These are phyloP conservation scores for Pichia nanzhaoensis DNA, from an alignment of 805 yeast genomes.

Conservation along the genomic window DNA sequence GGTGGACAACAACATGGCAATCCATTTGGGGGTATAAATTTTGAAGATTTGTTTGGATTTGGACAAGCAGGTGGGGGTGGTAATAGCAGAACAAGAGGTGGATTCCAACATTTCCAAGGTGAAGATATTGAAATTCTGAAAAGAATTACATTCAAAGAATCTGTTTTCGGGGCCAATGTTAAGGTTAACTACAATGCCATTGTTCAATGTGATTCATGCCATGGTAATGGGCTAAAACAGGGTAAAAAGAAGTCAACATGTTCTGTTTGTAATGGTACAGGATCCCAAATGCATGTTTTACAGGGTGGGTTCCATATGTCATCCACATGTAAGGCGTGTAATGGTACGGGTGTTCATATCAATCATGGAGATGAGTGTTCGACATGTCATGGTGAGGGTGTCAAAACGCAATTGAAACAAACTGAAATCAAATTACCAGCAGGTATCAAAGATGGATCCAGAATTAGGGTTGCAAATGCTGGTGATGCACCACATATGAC, in stretches of 20 bases:
- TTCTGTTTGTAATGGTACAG: slow-evolving; percentile 86
- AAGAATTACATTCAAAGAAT: slow-evolving; percentile 74
- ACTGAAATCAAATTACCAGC: slow-evolving; percentile 81
- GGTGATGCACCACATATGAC: slow-evolving; percentile 87
- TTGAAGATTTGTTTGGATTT: slow-evolving; percentile 63
- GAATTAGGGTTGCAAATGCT: slow-evolving; percentile 76
- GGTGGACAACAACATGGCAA: slow-evolving; percentile 26
- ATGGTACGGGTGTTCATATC: slow-evolving; percentile 80
- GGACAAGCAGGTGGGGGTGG: slow-evolving; percentile 32
- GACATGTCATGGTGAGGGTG: slow-evolving; percentile 88
- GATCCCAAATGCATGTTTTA: slow-evolving; percentile 76
- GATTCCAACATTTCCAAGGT: slow-evolving; percentile 76
- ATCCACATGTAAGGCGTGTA: slow-evolving; percentile 81
- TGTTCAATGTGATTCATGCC: slow-evolving; percentile 72
- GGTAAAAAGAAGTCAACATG: slow-evolving; percentile 76
- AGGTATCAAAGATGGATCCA: slow-evolving; percentile 81
- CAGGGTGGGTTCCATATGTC: slow-evolving; percentile 97
- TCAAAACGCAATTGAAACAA: slow-evolving; percentile 55
- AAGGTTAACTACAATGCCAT: slow-evolving; percentile 65
- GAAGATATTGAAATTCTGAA: slow-evolving; percentile 79
- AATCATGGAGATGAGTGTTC: slow-evolving; percentile 63
- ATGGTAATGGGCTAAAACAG: slow-evolving; percentile 77
- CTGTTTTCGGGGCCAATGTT: slow-evolving; percentile 70
- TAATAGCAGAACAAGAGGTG: slow-evolving; percentile 32
- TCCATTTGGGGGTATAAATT: slow-evolving; percentile 31